A percentile compares a stretch with the other conserved stretches of the same genome.
Conservation (phyloP, 306 rosid species). For the Vigna angularis region DNA sequence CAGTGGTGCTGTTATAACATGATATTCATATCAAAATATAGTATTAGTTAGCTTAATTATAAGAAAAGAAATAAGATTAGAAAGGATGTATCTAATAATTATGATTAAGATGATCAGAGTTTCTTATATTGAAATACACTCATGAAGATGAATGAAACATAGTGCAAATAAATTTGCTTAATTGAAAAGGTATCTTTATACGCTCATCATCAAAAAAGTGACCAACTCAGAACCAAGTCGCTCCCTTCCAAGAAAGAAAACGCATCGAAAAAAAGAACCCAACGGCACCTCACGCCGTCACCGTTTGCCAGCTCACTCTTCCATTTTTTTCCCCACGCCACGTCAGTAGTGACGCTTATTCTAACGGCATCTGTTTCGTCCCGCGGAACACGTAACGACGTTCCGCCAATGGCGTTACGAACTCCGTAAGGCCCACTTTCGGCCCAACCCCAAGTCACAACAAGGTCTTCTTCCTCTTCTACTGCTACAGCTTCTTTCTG, state of each 20-base stretch:
- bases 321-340: conserved; percentile 33
- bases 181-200: not conserved
- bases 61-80: not conserved
- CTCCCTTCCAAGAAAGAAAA: conserved; percentile 41
- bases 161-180: not conserved
- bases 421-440: conserved; percentile 60
- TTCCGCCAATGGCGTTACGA: conserved; percentile 24
- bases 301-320: conserved; percentile 55
- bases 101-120: not conserved
- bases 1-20: too few relatives aligned
- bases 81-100: not conserved
- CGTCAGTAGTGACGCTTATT: conserved; percentile 50
- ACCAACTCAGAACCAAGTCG: conserved; percentile 10
- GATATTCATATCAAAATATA: too few relatives aligned
- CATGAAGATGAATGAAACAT: not conserved
- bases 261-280: conserved; percentile 20
- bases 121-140: conserved; percentile 12
- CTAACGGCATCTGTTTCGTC: conserved; percentile 40
- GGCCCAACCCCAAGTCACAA: conserved; percentile 58
- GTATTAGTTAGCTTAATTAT: too few relatives aligned
- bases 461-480: conserved; percentile 28
- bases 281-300: conserved; percentile 28
- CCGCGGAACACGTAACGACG: conserved; percentile 47
- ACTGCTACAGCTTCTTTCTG: not conserved
- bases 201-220: not conserved